Evolutionary conservation across 306 rosid genomes (phyloP).

Genomic region (Corylus avellana): DNA sequence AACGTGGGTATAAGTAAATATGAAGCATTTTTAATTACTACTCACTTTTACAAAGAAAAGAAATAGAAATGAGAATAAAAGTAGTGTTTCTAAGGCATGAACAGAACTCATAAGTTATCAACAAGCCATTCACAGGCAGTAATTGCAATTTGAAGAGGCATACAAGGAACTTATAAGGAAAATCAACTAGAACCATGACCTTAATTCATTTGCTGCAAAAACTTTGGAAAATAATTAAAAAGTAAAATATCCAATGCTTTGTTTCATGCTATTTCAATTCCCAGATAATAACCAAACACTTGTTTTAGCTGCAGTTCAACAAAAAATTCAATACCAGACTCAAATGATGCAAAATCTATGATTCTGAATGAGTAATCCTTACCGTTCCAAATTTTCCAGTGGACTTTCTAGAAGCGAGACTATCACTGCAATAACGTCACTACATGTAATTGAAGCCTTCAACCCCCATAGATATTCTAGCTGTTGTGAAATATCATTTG

Average conservation of each 20-base stretch:
- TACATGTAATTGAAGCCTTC: constrained; percentile 66
- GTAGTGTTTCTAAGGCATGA: background rate
- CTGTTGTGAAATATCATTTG: constrained; percentile 71
- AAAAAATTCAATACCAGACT: background rate
- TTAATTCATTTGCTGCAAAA: background rate
- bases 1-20: background rate
- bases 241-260: no score
- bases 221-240: background rate
- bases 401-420: constrained; percentile 77
- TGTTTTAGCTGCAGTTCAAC: background rate
- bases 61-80: background rate
- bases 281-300: background rate
- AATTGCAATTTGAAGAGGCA: background rate
- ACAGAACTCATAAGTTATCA: background rate
- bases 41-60: background rate
- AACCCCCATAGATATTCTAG: constrained; percentile 80
- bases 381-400: constrained; percentile 87
- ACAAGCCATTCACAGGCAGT: background rate
- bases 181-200: background rate
- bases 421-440: constrained; percentile 59
- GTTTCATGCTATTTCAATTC: no score
- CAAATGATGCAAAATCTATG: background rate
- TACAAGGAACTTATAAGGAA: background rate
- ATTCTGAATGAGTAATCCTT: constrained; percentile 22
- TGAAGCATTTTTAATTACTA: background rate